Evolutionary conservation across 805 yeast genomes (phyloP), one percentile per base, ranked within the genome.

Genomic region (Yarrowia sp.): DNA sequence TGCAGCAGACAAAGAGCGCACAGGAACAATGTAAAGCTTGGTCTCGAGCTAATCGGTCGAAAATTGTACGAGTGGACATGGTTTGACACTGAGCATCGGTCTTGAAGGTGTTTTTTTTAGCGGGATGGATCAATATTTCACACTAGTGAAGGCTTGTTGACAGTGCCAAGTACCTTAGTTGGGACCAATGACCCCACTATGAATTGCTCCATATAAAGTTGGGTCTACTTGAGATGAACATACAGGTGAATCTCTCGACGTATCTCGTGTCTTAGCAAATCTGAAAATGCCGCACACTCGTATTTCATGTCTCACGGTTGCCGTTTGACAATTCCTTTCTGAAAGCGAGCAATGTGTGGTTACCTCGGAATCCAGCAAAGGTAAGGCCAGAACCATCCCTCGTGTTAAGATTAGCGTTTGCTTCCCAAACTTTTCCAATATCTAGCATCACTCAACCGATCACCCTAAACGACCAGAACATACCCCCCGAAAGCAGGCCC

Each of bases 221-320:
- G 32, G 32, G 32, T 5, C 32, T 26, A 26, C 7, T 26, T 26
- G 4, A 26, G 32, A 5, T 3, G 32, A 26, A 26, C 32, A 26
- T 26, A 26, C 32, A 5, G 32, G 32, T 26, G 32, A 26, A 26
- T 26, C 32, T 26, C 32, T 26, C 32, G 3, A 26, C 32, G 7
- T 5, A 26, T 26, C 32, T 26, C 32, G 32, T 26, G 32, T 26
- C 7, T 26, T 26, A 1, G 32, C 32, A 26, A 3, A 26, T 26
- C 32, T 26, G 32, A 26, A 26, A 38, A 53, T 53, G 45, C 59
- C 59, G 45, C 59, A 53, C 16, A 16, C 43, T 53, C 59, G 59
- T 53, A 53, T 53, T 22, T 14, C 45, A 53, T 53, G 59, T 40
- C 59, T 53, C 59, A 53, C 45, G 45, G 45, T 53, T 53, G 59